Conservation (phyloP, 176 grass and related monocot species). For the Ananas comosus region DNA sequence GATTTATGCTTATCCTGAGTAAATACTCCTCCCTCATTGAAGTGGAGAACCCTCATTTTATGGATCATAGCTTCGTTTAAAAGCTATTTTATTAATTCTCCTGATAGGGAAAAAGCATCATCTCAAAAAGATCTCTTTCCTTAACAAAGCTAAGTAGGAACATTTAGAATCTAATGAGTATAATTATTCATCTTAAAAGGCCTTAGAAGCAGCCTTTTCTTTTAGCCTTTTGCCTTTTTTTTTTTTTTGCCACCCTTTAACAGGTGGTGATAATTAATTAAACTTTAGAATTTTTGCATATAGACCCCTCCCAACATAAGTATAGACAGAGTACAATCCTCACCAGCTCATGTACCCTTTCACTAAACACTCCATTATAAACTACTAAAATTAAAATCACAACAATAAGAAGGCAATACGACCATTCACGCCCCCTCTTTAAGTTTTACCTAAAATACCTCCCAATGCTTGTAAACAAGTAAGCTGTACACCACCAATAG, state of each 20-base stretch:
- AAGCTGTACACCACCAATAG: too few species aligned
- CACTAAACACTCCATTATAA: too few species aligned
- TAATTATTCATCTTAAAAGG: slow-evolving; percentile 20
- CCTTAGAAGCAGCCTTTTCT: slow-evolving; percentile 33
- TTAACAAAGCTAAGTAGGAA: slow-evolving; percentile 21
- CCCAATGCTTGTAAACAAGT: too few species aligned
- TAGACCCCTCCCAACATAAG: too few species aligned
- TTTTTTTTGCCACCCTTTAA: neutral
- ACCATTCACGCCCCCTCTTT: too few species aligned
- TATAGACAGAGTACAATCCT: too few species aligned
- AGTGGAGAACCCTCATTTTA: slow-evolving; percentile 44
- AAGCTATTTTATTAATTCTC: neutral
- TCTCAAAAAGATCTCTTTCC: slow-evolving; percentile 34
- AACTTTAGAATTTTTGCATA: too few species aligned
- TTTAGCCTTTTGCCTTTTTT: slow-evolving; percentile 17
- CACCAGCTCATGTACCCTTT: too few species aligned
- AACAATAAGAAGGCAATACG: too few species aligned
- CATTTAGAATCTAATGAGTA: slow-evolving; percentile 66
- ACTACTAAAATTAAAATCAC: too few species aligned
- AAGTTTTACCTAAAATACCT: too few species aligned
- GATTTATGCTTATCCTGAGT: slow-evolving; percentile 12
- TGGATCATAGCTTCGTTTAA: slow-evolving; percentile 31
- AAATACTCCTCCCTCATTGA: slow-evolving; percentile 11
- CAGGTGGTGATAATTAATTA: too few species aligned
- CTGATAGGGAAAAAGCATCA: slow-evolving; percentile 29